Percentiles rank a stretch among this genome's conserved stretches.
phyloP scores from a whole-genome alignment of 2,329 filamentous ascomycete species.

The Xylaria sp. region DNA sequence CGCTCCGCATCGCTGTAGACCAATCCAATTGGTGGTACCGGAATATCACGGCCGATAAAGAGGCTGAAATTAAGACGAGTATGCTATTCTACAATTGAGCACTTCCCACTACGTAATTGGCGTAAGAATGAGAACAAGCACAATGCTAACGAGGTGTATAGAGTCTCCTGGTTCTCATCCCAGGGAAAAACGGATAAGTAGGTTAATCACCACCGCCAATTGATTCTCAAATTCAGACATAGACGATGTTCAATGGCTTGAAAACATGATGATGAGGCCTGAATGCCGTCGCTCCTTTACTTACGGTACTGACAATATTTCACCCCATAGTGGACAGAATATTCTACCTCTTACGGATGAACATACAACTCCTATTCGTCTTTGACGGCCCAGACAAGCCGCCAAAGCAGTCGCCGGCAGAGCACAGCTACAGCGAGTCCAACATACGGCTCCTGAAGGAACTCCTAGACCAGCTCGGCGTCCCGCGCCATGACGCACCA shows the following conservation, averaged over 20 bases:
- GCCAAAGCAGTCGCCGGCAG: slow-evolving; percentile 23
- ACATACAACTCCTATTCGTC: slow-evolving; percentile 62
- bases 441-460: slow-evolving; percentile 51
- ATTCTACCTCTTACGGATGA: slow-evolving; percentile 56
- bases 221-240: neutral
- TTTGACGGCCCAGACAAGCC: slow-evolving; percentile 62
- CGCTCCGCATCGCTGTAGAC: slow-evolving; percentile 45
- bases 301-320: slow-evolving; percentile 22
- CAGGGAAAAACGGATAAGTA: slow-evolving; percentile 40
- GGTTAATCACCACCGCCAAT: slow-evolving; percentile 12
- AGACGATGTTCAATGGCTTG: neutral
- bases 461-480: slow-evolving; percentile 52
- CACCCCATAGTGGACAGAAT: slow-evolving; percentile 50
- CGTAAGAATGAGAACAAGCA: neutral
- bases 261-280: neutral
- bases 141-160: slow-evolving; percentile 34
- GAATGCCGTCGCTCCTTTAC: neutral
- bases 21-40: slow-evolving; percentile 42
- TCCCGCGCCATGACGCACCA: slow-evolving; percentile 57
- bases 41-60: slow-evolving; percentile 37
- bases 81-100: slow-evolving; percentile 14
- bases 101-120: neutral
- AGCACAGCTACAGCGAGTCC: slow-evolving; percentile 51
- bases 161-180: slow-evolving; percentile 41
- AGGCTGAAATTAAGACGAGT: slow-evolving; percentile 36